phyloP scores from a whole-genome alignment of 2,329 filamentous ascomycete genomes.

The Aspergillus bombycis region DNA sequence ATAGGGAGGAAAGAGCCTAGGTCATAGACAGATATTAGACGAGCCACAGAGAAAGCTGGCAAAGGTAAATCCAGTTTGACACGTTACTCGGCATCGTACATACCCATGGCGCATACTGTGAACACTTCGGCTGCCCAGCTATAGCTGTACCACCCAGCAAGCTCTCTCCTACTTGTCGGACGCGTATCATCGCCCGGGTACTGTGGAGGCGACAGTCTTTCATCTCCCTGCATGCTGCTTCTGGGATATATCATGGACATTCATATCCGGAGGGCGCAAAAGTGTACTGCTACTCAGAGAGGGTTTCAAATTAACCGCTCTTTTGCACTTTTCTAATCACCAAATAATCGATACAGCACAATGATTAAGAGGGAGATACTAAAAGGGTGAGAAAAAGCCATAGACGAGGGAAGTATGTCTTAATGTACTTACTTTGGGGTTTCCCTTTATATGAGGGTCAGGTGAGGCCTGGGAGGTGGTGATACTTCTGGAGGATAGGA shows the following conservation, averaged over 20 bases:
- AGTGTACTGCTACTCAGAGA: not conserved
- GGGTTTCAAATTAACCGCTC: not conserved
- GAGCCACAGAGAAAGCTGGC: constrained; percentile 13
- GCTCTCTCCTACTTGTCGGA: constrained; percentile 84
- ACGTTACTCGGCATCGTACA: constrained; percentile 11
- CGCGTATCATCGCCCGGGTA: constrained; percentile 86
- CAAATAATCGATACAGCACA: no score
- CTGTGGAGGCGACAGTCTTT: constrained; percentile 44
- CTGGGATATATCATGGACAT: constrained; percentile 25
- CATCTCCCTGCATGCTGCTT: constrained; percentile 40
- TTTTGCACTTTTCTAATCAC: no score
- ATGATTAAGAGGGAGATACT: not conserved
- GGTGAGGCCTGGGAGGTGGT: not conserved
- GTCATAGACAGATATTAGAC: constrained; percentile 14
- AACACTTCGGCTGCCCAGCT: constrained; percentile 96
- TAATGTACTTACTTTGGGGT: not conserved
- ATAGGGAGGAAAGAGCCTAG: constrained; percentile 93
- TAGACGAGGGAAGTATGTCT: not conserved
- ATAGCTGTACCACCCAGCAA: constrained; percentile 94
- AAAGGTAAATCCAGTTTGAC: not conserved
- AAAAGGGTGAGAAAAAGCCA: not conserved
- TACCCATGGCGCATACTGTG: constrained; percentile 82
- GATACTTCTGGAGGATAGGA: not conserved
- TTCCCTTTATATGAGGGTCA: not conserved
- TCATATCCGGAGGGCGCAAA: constrained; percentile 16